These are phyloP conservation scores for Sporothrix curviconia DNA, from an alignment of 2,329 filamentous ascomycete genomes.

Conservation along the genomic window DNA sequence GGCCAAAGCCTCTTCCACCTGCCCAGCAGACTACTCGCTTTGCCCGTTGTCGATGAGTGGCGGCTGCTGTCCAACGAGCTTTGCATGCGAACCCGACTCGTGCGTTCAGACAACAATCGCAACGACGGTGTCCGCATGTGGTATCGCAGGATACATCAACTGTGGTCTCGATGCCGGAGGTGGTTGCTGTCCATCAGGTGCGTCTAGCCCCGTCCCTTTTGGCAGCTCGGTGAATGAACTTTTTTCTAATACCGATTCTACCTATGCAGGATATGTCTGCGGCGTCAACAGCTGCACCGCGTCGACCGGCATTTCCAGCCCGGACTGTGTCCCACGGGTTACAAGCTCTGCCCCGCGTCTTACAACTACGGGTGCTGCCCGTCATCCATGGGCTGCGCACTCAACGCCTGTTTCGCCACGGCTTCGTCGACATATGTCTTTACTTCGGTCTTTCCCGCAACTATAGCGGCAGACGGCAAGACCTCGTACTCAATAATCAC, in stretches of 20 bases:
- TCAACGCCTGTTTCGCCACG: constrained; percentile 42
- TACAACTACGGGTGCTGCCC: constrained; percentile 48
- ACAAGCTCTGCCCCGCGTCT: constrained; percentile 44
- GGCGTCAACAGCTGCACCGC: constrained; percentile 35
- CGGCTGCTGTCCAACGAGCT: constrained; percentile 43
- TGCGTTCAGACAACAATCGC: constrained; percentile 40
- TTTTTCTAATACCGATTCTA: background rate
- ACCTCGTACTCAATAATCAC: constrained; percentile 35
- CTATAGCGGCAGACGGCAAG: constrained; percentile 29
- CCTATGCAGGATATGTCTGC: constrained; percentile 35
- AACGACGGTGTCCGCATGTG: constrained; percentile 34
- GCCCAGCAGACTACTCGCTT: constrained; percentile 20
- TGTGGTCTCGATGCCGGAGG: constrained; percentile 34
- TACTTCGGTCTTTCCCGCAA: constrained; percentile 40
- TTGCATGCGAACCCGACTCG: constrained; percentile 41
- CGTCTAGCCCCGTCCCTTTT: background rate
- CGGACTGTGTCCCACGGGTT: constrained; percentile 37
- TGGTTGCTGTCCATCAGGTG: constrained; percentile 27
- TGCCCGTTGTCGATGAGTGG: constrained; percentile 37
- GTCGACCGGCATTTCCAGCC: constrained; percentile 35
- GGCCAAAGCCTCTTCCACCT: constrained; percentile 9
- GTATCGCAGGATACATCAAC: constrained; percentile 31
- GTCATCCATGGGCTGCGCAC: constrained; percentile 43
- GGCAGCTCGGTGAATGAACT: no score
- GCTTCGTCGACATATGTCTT: constrained; percentile 39